These are phyloP conservation scores for Alternaria solani DNA, from an alignment of 2,329 filamentous ascomycete genomes.

Conservation along the genomic window DNA sequence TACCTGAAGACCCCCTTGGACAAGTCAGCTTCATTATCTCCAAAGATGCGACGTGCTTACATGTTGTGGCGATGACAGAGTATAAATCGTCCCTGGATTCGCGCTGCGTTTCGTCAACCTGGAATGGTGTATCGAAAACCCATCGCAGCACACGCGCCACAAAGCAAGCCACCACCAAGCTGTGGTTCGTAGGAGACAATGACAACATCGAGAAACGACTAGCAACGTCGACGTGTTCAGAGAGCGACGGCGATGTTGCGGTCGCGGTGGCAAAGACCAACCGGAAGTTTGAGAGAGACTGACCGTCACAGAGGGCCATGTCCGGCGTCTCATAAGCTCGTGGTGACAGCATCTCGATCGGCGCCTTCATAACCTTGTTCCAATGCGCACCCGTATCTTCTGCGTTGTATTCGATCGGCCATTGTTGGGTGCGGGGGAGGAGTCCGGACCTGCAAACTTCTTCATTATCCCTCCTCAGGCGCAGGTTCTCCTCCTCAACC, in stretches of 20 bases:
- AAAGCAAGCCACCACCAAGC: background rate
- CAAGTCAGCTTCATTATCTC: too few relatives aligned
- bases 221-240: background rate
- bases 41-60: too few relatives aligned
- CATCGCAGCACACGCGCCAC: background rate
- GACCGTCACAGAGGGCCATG: background rate
- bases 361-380: background rate
- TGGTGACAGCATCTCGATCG: background rate
- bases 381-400: background rate
- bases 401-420: too few relatives aligned
- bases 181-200: rapidly evolving
- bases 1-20: too few relatives aligned
- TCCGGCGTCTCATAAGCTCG: background rate
- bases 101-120: too few relatives aligned
- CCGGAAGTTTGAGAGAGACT: background rate
- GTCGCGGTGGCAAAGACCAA: background rate
- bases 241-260: background rate
- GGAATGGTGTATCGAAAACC: background rate
- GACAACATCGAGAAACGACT: background rate
- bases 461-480: too few relatives aligned
- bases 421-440: too few relatives aligned
- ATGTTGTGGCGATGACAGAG: too few relatives aligned
- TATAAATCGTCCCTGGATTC: rapidly evolving
- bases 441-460: too few relatives aligned
- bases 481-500: too few relatives aligned